A percentile compares a stretch with the other conserved stretches of the same genome.
phyloP scores from a whole-genome alignment of 768 basidiomycete genomes.

The Arthromyces matolae region DNA sequence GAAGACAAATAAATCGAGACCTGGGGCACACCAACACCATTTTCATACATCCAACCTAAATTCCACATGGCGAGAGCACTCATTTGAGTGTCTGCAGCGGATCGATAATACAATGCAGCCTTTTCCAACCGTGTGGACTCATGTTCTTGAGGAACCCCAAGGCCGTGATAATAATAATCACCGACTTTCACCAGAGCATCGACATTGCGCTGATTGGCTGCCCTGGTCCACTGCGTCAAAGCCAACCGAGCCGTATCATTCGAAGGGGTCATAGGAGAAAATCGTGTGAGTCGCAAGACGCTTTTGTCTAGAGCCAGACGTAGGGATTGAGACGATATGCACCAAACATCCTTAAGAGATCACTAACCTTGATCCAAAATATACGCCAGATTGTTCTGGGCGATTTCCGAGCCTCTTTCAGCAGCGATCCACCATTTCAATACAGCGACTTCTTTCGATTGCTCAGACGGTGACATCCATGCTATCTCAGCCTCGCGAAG shows the following conservation, averaged over 20 bases:
- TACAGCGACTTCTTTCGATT: conserved; percentile 80
- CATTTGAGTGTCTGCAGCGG: conserved; percentile 87
- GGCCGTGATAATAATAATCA: conserved; percentile 92
- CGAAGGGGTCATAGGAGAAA: conserved; percentile 67
- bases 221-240: conserved; percentile 91
- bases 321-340: not conserved
- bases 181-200: conserved; percentile 97
- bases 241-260: conserved; percentile 82
- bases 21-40: conserved; percentile 87
- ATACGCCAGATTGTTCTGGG: conserved; percentile 94
- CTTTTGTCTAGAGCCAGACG: conserved; percentile 53
- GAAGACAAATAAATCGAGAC: conserved; percentile 30
- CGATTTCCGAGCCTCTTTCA: conserved; percentile 87
- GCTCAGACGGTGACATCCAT: conserved; percentile 67
- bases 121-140: conserved; percentile 72
- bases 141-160: conserved; percentile 71
- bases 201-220: conserved; percentile 90
- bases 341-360: not conserved
- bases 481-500: conserved; percentile 74
- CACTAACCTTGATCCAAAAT: conserved; percentile 83
- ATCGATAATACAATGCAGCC: conserved; percentile 91
- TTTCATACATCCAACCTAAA: conserved; percentile 99
- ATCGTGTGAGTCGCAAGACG: conserved; percentile 61
- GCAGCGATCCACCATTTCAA: conserved; percentile 94
- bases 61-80: conserved; percentile 99